Base-by-base conservation (phyloP, 495 filamentous ascomycete species). In the Aspergillus affinis region DNA sequence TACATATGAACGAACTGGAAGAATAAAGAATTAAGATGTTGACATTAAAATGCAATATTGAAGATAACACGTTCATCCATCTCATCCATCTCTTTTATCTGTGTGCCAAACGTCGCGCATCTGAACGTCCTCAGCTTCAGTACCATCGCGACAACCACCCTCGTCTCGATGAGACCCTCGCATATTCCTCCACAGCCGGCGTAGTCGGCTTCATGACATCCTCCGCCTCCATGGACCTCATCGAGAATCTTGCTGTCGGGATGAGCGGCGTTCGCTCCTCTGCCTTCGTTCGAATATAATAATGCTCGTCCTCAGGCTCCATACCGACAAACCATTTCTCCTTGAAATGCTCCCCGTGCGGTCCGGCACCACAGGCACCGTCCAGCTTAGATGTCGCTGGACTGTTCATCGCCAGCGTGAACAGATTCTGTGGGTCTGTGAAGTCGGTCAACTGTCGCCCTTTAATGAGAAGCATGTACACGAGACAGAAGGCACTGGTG, bases 341-440 rank as follows among this genome's bases (percentile, higher is more conserved):
- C 26, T 74, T 72, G 51, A 89, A 72, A 61, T 88, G 79, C 0
- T 64, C 55, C 0, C 74, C 73, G n/a, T 78, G 71, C 0, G 86
- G 87, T 0, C 87, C 87, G 36, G 75, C 81, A n/a, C 87, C 88
- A 73, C 88, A 90, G n/a, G 77, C 78, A 2, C 89, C 88, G 3
- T 76, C 71, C 19, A 91, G 60, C 15, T 70, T 64, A 19, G 74
- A 55, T 23, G 77, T 82, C 0, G 83, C 78, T 19, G 89, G 89
- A 48, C 82, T 86, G 66, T 90, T 90, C 29, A 92, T 70, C 2
- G 88, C 83, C 0, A 92, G 70, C 0, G 85, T 71, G 67, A 92
- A 92, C 0, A 91, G 70, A 61, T 91, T 90, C 52, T 82, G 81
- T 1, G 88, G 88, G 61, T 93, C 89, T 10, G 86, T 89, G 72